A percentile compares a stretch with the other conserved stretches of the same genome.
Evolutionary conservation across 306 rosid genomes (phyloP).

Genomic region (Phaseolus lunatus): DNA sequence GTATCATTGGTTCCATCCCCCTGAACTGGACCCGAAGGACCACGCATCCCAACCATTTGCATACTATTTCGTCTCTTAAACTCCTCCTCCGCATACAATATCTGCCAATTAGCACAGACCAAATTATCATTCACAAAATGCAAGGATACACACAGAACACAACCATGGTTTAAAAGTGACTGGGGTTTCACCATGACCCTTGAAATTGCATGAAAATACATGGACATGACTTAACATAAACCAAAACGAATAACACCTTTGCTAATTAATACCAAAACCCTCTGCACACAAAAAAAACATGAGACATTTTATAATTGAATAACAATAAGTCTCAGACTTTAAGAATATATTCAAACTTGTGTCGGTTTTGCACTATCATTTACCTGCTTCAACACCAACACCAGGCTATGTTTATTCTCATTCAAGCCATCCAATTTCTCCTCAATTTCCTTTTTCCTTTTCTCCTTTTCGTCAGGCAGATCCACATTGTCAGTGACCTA

Average conservation of each 20-base stretch:
- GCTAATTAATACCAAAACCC: neutral
- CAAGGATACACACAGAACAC: neutral
- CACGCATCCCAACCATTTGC: slow-evolving; percentile 61
- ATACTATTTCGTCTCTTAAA: slow-evolving; percentile 67
- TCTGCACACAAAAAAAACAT: neutral
- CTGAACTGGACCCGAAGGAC: slow-evolving; percentile 63
- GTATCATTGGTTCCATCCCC: slow-evolving; percentile 70
- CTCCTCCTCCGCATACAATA: slow-evolving; percentile 92
- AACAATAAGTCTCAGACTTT: neutral
- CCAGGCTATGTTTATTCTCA: slow-evolving; percentile 81
- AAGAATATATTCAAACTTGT: neutral
- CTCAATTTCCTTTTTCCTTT: slow-evolving; percentile 81
- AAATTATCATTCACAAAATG: neutral
- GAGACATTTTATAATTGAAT: neutral
- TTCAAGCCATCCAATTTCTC: slow-evolving; percentile 78
- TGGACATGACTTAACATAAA: neutral
- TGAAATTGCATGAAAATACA: neutral
- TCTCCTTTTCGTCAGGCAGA: slow-evolving; percentile 53
- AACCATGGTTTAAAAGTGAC: neutral
- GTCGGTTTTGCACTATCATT: neutral
- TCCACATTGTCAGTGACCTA: slow-evolving; percentile 59
- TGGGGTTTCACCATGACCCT: too few relatives aligned
- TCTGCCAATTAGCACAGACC: slow-evolving; percentile 60
- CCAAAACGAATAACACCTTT: neutral
- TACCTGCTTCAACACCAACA: slow-evolving; percentile 92